Evolutionary conservation across 352 stramenopile genomes (phyloP).

Genomic region (Phytophthora melonis): DNA sequence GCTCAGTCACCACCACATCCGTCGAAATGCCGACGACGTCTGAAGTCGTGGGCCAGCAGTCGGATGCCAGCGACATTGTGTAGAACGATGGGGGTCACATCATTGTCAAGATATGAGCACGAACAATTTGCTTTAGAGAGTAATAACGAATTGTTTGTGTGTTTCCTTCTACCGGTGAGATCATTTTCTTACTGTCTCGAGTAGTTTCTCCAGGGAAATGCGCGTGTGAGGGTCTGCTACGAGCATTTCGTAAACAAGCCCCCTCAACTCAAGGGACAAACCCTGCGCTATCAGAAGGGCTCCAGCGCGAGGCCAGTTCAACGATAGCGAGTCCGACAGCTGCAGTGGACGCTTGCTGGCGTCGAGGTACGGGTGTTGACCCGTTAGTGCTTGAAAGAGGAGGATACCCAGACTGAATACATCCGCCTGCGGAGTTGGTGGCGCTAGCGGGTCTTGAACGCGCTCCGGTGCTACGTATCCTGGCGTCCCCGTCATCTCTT

Average conservation of each 20-base stretch:
- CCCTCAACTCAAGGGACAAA: slow-evolving; percentile 42
- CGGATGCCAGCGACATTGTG: slow-evolving; percentile 29
- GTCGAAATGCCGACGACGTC: slow-evolving; percentile 25
- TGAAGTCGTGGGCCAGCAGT: slow-evolving; percentile 15
- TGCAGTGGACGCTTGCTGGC: slow-evolving; percentile 40
- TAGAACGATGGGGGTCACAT: slow-evolving; percentile 19
- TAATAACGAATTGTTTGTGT: not conserved
- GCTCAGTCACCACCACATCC: slow-evolving; percentile 18
- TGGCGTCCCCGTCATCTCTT: slow-evolving; percentile 65
- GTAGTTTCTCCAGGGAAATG: slow-evolving; percentile 40
- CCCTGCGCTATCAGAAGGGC: slow-evolving; percentile 32
- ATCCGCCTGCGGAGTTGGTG: slow-evolving; percentile 54
- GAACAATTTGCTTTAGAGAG: not conserved
- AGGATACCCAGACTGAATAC: slow-evolving; percentile 73
- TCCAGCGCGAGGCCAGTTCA: slow-evolving; percentile 57
- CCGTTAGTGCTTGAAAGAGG: slow-evolving; percentile 68
- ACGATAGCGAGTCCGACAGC: slow-evolving; percentile 51
- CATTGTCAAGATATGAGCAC: slow-evolving; percentile 23
- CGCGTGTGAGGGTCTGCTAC: slow-evolving; percentile 41
- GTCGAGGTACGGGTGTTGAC: slow-evolving; percentile 60
- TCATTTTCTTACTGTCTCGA: not conserved
- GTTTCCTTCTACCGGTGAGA: not conserved
- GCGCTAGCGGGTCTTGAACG: slow-evolving; percentile 40
- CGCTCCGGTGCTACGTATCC: slow-evolving; percentile 73
- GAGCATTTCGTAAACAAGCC: slow-evolving; percentile 57